A percentile compares a stretch with the other conserved stretches of the same genome.
Evolutionary conservation across 352 stramenopile genomes (phyloP).

Genomic region (Phytophthora colocasiae): DNA sequence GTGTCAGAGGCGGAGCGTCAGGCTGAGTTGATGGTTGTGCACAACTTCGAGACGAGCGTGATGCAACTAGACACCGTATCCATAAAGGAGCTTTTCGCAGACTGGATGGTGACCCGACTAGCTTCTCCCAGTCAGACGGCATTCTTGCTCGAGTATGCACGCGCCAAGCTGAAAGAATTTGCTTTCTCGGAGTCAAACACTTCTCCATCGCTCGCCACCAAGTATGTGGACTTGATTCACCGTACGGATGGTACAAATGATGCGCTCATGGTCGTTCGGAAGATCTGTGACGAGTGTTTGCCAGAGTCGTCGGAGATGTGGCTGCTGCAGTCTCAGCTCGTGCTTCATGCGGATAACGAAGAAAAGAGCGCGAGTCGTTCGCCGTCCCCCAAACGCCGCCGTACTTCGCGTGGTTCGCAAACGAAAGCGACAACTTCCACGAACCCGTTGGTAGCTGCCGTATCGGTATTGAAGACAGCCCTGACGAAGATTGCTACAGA

Average conservation of each 20-base stretch:
- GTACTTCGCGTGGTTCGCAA: slow-evolving; percentile 44
- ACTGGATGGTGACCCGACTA: slow-evolving; percentile 70
- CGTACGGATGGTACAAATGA: slow-evolving; percentile 62
- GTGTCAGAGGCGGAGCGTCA: slow-evolving; percentile 44
- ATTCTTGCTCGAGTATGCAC: slow-evolving; percentile 63
- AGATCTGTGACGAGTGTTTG: slow-evolving; percentile 48
- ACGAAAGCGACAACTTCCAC: slow-evolving; percentile 11
- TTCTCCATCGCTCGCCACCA: slow-evolving; percentile 45
- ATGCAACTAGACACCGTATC: slow-evolving; percentile 43
- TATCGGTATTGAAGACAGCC: slow-evolving; percentile 60
- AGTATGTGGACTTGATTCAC: slow-evolving; percentile 79
- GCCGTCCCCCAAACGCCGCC: slow-evolving; percentile 58
- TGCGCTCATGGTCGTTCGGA: slow-evolving; percentile 51
- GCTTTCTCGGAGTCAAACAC: slow-evolving; percentile 29
- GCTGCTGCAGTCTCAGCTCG: slow-evolving; percentile 77
- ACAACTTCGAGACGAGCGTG: slow-evolving; percentile 71
- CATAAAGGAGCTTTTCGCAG: slow-evolving; percentile 72
- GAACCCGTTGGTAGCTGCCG: slow-evolving; percentile 43
- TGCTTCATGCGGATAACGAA: slow-evolving; percentile 55
- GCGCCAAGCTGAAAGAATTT: slow-evolving; percentile 63
- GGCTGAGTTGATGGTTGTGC: slow-evolving; percentile 57
- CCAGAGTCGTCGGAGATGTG: slow-evolving; percentile 56
- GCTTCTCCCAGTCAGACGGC: slow-evolving; percentile 45
- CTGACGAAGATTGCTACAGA: slow-evolving; percentile 45
- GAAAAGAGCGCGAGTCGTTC: slow-evolving; percentile 13